phyloP scores from a whole-genome alignment of 1,284 basidiomycete species.

The Ganoderma multipileum region DNA sequence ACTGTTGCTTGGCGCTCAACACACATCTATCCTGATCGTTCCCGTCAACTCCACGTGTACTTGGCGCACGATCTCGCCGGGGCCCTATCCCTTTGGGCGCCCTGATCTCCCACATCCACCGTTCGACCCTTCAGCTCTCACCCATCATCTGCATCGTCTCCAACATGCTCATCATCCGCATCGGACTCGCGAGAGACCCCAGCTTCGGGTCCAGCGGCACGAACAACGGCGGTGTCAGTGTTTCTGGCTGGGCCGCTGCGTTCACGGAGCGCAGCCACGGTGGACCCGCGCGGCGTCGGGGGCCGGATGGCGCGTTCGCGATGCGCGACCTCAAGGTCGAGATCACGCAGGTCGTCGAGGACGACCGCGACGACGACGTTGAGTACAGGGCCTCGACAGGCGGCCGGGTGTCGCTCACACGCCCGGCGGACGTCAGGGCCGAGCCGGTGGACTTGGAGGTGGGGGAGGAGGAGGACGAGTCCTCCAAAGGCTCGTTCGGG shows the following conservation, averaged over 20 bases:
- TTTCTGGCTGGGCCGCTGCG: background rate
- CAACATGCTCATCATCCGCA: constrained; percentile 40
- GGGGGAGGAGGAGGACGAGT: background rate
- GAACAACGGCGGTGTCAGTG: background rate
- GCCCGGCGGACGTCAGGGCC: background rate
- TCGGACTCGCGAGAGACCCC: constrained; percentile 29
- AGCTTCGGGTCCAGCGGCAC: constrained; percentile 6
- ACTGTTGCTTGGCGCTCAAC: background rate
- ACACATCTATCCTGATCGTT: background rate
- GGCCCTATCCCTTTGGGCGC: background rate
- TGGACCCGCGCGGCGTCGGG: constrained; percentile 16
- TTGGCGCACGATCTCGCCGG: background rate
- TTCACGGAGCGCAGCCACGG: constrained; percentile 6
- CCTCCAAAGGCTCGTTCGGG: background rate
- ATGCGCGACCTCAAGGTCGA: constrained; percentile 21
- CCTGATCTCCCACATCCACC: background rate
- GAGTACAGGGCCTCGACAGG: background rate
- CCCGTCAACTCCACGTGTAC: background rate
- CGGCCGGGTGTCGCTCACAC: background rate
- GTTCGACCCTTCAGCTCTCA: constrained; percentile 27
- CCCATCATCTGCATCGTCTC: constrained; percentile 42
- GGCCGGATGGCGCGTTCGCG: constrained; percentile 18
- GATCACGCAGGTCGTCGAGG: constrained; percentile 17
- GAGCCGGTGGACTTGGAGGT: background rate
- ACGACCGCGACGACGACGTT: background rate